These are phyloP conservation scores for Lactarius tabidus DNA, from an alignment of 768 basidiomycete genomes.

Conservation along the genomic window DNA sequence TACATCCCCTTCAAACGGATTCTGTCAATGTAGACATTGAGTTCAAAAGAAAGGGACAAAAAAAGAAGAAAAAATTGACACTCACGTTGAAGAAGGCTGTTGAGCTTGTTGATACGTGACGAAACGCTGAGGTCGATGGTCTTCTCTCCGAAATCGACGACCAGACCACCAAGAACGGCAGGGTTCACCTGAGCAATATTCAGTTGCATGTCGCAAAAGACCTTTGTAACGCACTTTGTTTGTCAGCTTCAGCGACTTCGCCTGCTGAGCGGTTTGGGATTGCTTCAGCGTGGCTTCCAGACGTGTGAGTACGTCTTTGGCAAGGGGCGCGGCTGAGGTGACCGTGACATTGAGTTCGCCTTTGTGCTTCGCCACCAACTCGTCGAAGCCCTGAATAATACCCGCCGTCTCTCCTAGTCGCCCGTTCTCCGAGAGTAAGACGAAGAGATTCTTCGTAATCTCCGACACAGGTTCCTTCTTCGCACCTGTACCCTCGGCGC, in stretches of 20 bases:
- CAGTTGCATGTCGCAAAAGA: background rate
- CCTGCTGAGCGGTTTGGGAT: constrained; percentile 78
- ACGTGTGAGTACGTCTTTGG: constrained; percentile 67
- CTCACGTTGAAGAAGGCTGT: constrained; percentile 81
- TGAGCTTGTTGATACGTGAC: constrained; percentile 92
- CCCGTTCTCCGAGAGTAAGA: constrained; percentile 89
- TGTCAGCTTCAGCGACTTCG: constrained; percentile 82
- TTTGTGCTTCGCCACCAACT: constrained; percentile 81
- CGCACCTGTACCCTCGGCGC: constrained; percentile 53
- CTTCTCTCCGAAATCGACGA: constrained; percentile 98
- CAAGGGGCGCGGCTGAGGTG: constrained; percentile 80
- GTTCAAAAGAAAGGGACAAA: background rate
- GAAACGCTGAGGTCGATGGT: constrained; percentile 94
- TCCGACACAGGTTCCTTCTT: constrained; percentile 80
- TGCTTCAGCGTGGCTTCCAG: constrained; percentile 85
- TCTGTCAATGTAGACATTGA: constrained; percentile 8
- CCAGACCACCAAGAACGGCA: constrained; percentile 82
- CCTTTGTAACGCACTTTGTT: constrained; percentile 67
- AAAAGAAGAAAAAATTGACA: constrained; percentile 20
- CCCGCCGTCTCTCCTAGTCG: constrained; percentile 78
- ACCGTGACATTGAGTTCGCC: constrained; percentile 92
- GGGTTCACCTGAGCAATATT: constrained; percentile 73
- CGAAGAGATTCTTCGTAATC: constrained; percentile 88
- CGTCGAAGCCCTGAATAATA: constrained; percentile 89
- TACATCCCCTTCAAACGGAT: constrained; percentile 22